Evolutionary conservation across 2,329 filamentous ascomycete genomes (phyloP).

Genomic region (Penicillium sp.): DNA sequence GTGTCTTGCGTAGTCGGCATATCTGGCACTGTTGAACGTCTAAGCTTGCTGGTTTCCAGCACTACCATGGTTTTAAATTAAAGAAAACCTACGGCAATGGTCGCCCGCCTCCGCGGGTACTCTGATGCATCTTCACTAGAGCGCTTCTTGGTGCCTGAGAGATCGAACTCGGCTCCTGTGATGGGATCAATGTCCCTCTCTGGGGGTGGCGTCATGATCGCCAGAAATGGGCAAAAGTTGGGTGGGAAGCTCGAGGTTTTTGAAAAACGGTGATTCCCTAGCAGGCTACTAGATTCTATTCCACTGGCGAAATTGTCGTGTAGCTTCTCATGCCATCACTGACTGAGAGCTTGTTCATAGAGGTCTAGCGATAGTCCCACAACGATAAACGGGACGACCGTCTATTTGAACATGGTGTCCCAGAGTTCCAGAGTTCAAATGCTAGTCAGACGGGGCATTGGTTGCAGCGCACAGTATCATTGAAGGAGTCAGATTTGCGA

Average conservation of each 20-base stretch:
- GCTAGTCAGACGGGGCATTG: neutral
- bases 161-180: slow-evolving; percentile 16
- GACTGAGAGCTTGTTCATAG: neutral
- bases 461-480: neutral
- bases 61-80: neutral
- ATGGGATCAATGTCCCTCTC: slow-evolving; percentile 20
- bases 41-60: slow-evolving; percentile 4
- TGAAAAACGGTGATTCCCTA: neutral
- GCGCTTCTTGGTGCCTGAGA: slow-evolving; percentile 36
- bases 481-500: neutral
- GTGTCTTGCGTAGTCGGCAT: slow-evolving; percentile 78
- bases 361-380: neutral
- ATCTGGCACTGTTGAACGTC: slow-evolving; percentile 70
- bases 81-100: slow-evolving; percentile 40
- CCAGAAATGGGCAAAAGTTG: neutral
- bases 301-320: neutral
- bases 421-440: too few species aligned
- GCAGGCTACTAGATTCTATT: neutral
- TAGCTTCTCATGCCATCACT: neutral
- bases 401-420: neutral
- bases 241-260: neutral
- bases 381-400: neutral
- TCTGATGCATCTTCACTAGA: slow-evolving; percentile 39
- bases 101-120: slow-evolving; percentile 43
- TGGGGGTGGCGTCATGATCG: slow-evolving; percentile 6